Evolutionary conservation across 2,329 filamentous ascomycete species (phyloP).

Genomic region (Coniosporium tulheliwenetii): DNA sequence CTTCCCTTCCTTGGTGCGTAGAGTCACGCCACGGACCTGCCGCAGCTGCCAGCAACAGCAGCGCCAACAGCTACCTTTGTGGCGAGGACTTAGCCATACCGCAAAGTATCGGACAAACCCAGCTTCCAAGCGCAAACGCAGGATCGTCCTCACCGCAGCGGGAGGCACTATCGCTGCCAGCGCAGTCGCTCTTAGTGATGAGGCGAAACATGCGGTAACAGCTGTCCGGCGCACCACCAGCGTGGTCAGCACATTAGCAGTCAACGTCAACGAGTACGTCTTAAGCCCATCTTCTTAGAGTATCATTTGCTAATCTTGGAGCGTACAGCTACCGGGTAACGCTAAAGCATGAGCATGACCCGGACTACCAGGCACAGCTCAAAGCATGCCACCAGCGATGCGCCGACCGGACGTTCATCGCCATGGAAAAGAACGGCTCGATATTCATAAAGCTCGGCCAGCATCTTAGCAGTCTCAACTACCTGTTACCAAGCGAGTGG

Average conservation of each 20-base stretch:
- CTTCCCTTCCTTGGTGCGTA: not conserved
- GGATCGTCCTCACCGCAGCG: conserved; percentile 13
- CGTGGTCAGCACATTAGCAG: conserved; percentile 56
- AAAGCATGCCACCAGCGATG: conserved; percentile 84
- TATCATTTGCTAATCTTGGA: not conserved
- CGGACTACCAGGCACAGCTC: conserved; percentile 52
- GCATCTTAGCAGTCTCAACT: conserved; percentile 91
- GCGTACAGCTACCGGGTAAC: conserved; percentile 65
- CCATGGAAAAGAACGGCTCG: conserved; percentile 89
- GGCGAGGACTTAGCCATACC: not conserved
- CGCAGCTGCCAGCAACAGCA: not conserved
- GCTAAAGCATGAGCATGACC: conserved; percentile 47
- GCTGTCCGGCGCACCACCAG: conserved; percentile 64
- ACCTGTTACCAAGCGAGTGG: conserved; percentile 82
- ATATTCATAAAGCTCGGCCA: conserved; percentile 98
- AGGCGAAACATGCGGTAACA: conserved; percentile 62
- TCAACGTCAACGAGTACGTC: conserved; percentile 79
- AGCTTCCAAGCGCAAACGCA: conserved; percentile 10
- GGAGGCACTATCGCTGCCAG: conserved; percentile 21
- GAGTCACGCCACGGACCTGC: not conserved
- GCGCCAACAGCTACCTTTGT: not conserved
- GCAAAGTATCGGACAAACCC: not conserved
- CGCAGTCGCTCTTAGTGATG: conserved; percentile 38
- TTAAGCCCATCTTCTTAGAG: not conserved
- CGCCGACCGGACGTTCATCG: conserved; percentile 69